Conservation (phyloP, 768 basidiomycete genomes). For the Rickenella mellea region DNA sequence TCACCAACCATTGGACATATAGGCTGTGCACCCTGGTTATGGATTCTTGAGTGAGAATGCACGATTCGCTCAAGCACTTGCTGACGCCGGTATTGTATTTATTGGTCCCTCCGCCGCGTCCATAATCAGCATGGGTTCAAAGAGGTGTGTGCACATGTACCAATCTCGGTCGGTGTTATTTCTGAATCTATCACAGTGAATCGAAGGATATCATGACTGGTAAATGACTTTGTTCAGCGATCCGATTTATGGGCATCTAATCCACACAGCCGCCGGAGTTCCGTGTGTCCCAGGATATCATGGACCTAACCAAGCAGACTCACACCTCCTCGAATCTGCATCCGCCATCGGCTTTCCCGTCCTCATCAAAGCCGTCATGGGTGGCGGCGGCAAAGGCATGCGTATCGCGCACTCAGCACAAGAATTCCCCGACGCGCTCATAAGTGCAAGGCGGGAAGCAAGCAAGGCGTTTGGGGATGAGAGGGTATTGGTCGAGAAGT, state of each 20-base stretch:
- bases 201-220: constrained; percentile 92
- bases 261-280: constrained; percentile 63
- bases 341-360: constrained; percentile 81
- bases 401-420: constrained; percentile 59
- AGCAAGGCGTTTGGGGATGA: constrained; percentile 82
- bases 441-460: constrained; percentile 85
- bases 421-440: constrained; percentile 72
- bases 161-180: background rate
- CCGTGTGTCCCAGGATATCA: constrained; percentile 95
- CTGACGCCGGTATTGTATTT: constrained; percentile 76
- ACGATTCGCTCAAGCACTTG: constrained; percentile 62
- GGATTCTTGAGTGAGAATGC: constrained; percentile 93
- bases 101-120: constrained; percentile 86
- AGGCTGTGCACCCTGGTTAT: constrained; percentile 93
- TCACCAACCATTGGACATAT: constrained; percentile 4
- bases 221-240: constrained; percentile 22
- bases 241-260: background rate
- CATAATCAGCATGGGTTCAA: constrained; percentile 91
- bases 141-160: constrained; percentile 46
- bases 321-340: constrained; percentile 60
- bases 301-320: constrained; percentile 67
- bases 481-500: constrained; percentile 82
- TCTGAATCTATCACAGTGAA: constrained; percentile 40
- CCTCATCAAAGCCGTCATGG: constrained; percentile 93
- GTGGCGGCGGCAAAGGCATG: constrained; percentile 96